phyloP scores from a whole-genome alignment of 768 basidiomycete species.

The Tricholoma matsutake region DNA sequence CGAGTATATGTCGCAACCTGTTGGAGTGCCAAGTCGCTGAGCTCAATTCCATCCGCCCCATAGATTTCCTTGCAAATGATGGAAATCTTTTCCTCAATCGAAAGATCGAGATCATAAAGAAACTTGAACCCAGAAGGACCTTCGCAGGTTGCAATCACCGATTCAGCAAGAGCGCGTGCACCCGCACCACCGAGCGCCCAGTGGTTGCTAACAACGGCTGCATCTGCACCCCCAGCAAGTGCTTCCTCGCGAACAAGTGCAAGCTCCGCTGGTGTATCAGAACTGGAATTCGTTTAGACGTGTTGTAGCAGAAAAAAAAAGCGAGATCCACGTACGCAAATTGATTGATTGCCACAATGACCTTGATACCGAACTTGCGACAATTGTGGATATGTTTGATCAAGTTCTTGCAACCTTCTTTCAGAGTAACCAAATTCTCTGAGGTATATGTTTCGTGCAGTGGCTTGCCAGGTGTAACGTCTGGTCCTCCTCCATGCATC shows the following conservation, averaged over 20 bases:
- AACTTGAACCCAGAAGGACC: constrained; percentile 84
- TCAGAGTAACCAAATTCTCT: constrained; percentile 86
- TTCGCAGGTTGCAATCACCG: constrained; percentile 86
- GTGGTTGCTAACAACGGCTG: constrained; percentile 93
- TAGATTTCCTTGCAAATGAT: constrained; percentile 91
- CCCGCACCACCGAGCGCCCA: constrained; percentile 97
- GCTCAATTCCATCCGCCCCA: constrained; percentile 85
- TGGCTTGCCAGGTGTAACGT: constrained; percentile 93
- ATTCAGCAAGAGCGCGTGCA: constrained; percentile 85
- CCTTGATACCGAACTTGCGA: constrained; percentile 94
- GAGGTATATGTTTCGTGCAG: constrained; percentile 91
- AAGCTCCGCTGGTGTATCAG: constrained; percentile 88
- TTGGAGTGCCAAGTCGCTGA: constrained; percentile 78
- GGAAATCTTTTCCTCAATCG: constrained; percentile 86
- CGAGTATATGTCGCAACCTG: constrained; percentile 90
- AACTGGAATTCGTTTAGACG: constrained; percentile 39
- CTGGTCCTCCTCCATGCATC: constrained; percentile 99
- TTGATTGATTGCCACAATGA: constrained; percentile 92
- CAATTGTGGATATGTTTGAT: constrained; percentile 92
- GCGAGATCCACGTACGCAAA: constrained; percentile 69
- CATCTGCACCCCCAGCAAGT: constrained; percentile 85
- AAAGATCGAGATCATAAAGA: constrained; percentile 82
- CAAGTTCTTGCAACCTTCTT: constrained; percentile 91
- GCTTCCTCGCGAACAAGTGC: constrained; percentile 79
- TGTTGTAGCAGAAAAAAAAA: not conserved